Percentiles rank a stretch among this genome's conserved stretches.
These are phyloP conservation scores for Boletus coccyginus DNA, from an alignment of 768 basidiomycete genomes.

Conservation along the genomic window DNA sequence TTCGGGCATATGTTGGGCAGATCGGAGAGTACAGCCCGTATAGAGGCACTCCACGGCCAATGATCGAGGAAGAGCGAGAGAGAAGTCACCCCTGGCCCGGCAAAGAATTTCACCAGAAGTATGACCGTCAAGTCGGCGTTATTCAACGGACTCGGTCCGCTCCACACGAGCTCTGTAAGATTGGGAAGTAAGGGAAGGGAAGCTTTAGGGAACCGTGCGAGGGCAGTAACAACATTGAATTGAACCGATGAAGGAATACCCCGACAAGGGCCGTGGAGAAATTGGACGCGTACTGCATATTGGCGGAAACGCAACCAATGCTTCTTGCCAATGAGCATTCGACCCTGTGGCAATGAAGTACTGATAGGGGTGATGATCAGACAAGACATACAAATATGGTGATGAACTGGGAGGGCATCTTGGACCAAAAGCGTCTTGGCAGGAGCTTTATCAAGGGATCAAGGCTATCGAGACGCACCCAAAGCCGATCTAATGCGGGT, in stretches of 20 bases:
- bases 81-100: neutral
- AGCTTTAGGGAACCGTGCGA: too few relatives aligned
- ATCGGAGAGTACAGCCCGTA: neutral
- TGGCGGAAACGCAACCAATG: too few relatives aligned
- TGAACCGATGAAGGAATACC: too few relatives aligned
- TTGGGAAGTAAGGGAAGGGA: too few relatives aligned
- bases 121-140: neutral
- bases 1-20: neutral
- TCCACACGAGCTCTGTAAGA: neutral
- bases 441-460: neutral
- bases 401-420: neutral
- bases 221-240: too few relatives aligned
- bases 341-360: neutral
- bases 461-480: neutral
- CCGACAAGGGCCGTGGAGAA: too few relatives aligned
- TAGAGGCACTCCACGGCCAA: neutral
- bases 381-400: neutral
- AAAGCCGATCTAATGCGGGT: neutral
- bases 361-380: neutral
- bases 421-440: neutral
- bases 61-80: neutral
- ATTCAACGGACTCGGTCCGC: neutral
- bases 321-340: neutral
- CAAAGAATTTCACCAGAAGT: neutral
- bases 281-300: too few relatives aligned